Base-by-base conservation (phyloP, 2,329 filamentous ascomycete species). In the Bretziella fagacearum region DNA sequence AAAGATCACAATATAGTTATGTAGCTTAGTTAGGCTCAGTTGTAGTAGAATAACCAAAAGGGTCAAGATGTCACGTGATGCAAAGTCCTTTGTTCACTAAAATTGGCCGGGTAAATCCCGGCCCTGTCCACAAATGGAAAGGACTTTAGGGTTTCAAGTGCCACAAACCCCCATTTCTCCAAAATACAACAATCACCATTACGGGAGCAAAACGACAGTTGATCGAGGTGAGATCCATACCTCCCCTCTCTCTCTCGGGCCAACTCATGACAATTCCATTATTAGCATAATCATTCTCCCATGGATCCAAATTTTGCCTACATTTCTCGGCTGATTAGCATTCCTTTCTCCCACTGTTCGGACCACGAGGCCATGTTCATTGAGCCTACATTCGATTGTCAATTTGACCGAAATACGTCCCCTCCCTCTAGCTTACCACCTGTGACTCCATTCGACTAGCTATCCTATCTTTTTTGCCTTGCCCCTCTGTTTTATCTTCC, bases 391-490 rank as follows among this genome's bases (percentile, higher is more conserved):
- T 3, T 30, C 27, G 27, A 30, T 30, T n/a, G n/a, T 30, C 22
- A 26, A 43, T 43, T 43, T 30, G 40, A 26, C 40, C 40, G 40
- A 43, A 26, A 43, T 30, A 30, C 40, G 37, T 49, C 50, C 42
- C 36, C 42, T 40, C 13, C 40, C 26, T 18, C 18, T 43, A 15
- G 26, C 25, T 22, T 15, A 18, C 23, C 27, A 29, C 20, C 30
- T 33, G 29, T 40, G 36, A 23, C 36, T 22, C 36, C n/a, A n/a
- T 18, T 20, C 22, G 36, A 40, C 37, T 40, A 13, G 22, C 37
- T 40, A 8, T 33, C 30, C n/a, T 33, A n/a, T n/a, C 17, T 33
- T 10, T 5, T 15, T 6, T 39, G 35, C 18, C 25, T 10, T 43
- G 25, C 25, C 40, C 27, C 23, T 26, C 25, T 10, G 40, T 26